Conservation (phyloP, 345 rosid species). For the Salix purpurea region DNA sequence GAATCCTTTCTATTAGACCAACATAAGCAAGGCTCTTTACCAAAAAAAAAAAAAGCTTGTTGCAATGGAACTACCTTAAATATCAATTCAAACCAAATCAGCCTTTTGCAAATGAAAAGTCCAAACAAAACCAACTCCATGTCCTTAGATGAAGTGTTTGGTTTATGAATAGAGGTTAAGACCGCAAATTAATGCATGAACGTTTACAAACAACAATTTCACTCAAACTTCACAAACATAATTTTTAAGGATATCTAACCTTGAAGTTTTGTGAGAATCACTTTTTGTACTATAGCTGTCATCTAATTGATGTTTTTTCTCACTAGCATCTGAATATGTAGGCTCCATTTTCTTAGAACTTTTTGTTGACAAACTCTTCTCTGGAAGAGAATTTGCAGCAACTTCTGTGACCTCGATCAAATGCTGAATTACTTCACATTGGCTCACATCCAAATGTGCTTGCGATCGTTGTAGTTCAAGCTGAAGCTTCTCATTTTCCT, state of each 20-base stretch:
- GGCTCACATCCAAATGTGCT: slow-evolving; percentile 68
- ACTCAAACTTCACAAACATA: neutral
- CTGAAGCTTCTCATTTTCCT: slow-evolving; percentile 77
- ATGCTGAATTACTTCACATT: slow-evolving; percentile 87
- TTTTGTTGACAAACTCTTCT: slow-evolving; percentile 43
- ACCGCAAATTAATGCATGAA: neutral
- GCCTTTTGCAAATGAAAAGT: neutral
- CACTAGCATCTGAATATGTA: slow-evolving; percentile 39
- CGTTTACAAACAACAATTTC: neutral
- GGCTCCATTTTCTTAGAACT: slow-evolving; percentile 50
- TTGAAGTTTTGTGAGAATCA: slow-evolving; percentile 48
- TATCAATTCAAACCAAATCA: neutral
- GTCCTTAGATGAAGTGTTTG: neutral
- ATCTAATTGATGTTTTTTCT: slow-evolving; percentile 40
- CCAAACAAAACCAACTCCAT: neutral
- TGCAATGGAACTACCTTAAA: neutral
- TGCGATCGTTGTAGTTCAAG: slow-evolving; percentile 82
- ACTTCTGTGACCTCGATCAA: slow-evolving; percentile 77
- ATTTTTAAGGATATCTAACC: slow-evolving; percentile 39
- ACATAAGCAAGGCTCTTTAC: neutral
- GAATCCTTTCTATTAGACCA: neutral
- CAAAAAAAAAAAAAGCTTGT: neutral
- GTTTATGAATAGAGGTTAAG: neutral
- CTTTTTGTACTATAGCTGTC: slow-evolving; percentile 46
- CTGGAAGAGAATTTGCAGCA: slow-evolving; percentile 38